Conservation (phyloP, 768 basidiomycete genomes). For the Boletus fagicola region DNA sequence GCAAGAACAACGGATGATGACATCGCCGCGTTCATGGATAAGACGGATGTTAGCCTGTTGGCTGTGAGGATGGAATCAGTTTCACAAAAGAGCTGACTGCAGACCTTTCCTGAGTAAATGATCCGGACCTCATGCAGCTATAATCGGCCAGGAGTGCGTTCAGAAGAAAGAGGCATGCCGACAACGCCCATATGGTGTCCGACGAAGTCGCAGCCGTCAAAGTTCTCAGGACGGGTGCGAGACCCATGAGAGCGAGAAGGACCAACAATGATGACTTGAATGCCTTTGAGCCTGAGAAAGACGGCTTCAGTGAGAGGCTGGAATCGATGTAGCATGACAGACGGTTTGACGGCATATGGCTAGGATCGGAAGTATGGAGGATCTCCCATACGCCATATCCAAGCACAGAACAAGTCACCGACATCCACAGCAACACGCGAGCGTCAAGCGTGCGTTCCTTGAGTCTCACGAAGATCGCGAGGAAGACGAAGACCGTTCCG, state of each 20-base stretch:
- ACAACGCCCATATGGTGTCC: constrained; percentile 95
- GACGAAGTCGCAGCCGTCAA: constrained; percentile 93
- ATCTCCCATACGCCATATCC: constrained; percentile 68
- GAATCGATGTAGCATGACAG: constrained; percentile 10
- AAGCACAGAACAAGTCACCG: constrained; percentile 53
- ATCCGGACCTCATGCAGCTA: constrained; percentile 45
- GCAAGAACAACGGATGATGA: constrained; percentile 92
- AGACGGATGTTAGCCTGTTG: constrained; percentile 71
- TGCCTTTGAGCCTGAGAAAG: constrained; percentile 57
- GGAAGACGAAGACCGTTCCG: constrained; percentile 75
- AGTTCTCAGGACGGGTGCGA: constrained; percentile 89
- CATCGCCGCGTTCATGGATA: constrained; percentile 89
- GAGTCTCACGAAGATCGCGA: constrained; percentile 74
- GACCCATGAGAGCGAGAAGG: constrained; percentile 82
- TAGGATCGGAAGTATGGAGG: constrained; percentile 40
- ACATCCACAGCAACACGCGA: constrained; percentile 63
- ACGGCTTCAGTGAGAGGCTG: constrained; percentile 9
- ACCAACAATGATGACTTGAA: constrained; percentile 83
- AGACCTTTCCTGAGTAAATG: constrained; percentile 59
- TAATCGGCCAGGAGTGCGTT: constrained; percentile 87
- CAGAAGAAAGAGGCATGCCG: constrained; percentile 79
- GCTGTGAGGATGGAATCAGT: constrained; percentile 24
- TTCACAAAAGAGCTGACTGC: constrained; percentile 22
- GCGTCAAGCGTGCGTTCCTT: constrained; percentile 65
- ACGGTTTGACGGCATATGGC: constrained; percentile 24